phyloP scores from a whole-genome alignment of 371 early-diverging fungal species.

The Conidiobolus incongruus region DNA sequence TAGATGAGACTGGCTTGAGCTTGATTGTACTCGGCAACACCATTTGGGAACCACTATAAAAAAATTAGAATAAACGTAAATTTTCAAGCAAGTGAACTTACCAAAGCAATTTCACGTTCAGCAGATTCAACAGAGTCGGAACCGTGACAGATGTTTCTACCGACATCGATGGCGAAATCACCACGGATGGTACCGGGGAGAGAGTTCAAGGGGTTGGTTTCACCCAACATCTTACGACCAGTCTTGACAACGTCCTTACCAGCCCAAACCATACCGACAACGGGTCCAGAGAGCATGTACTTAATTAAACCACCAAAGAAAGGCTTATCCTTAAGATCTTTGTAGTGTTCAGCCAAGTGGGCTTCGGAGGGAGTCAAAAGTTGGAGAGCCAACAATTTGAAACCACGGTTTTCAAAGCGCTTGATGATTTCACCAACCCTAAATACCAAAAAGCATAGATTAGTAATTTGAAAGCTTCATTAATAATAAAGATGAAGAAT shows the following conservation, averaged over 20 bases:
- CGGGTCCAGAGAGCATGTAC: slow-evolving; percentile 70
- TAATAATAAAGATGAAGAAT: no score
- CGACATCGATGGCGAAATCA: slow-evolving; percentile 84
- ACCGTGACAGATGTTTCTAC: slow-evolving; percentile 97
- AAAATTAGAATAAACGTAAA: no score
- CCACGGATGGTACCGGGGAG: slow-evolving; percentile 98
- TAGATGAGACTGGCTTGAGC: slow-evolving; percentile 47
- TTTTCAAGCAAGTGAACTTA: no score
- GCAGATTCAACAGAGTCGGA: slow-evolving; percentile 96
- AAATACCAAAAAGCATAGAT: no score
- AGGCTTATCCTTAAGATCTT: slow-evolving; percentile 72
- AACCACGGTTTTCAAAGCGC: slow-evolving; percentile 82
- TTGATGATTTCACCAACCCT: slow-evolving; percentile 89
- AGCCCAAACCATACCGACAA: slow-evolving; percentile 86
- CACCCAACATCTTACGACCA: slow-evolving; percentile 93
- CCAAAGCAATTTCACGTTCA: slow-evolving; percentile 86
- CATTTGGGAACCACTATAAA: slow-evolving; percentile 97
- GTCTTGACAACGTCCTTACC: slow-evolving; percentile 94
- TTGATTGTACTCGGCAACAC: slow-evolving; percentile 31
- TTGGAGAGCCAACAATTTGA: slow-evolving; percentile 69
- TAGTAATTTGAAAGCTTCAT: no score
- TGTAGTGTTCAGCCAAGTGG: slow-evolving; percentile 90
- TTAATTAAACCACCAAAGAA: slow-evolving; percentile 90
- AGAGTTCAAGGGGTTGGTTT: slow-evolving; percentile 79
- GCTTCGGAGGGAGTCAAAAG: slow-evolving; percentile 48